phyloP scores from a whole-genome alignment of 495 filamentous ascomycete species.

The Trichocladium antarcticum region DNA sequence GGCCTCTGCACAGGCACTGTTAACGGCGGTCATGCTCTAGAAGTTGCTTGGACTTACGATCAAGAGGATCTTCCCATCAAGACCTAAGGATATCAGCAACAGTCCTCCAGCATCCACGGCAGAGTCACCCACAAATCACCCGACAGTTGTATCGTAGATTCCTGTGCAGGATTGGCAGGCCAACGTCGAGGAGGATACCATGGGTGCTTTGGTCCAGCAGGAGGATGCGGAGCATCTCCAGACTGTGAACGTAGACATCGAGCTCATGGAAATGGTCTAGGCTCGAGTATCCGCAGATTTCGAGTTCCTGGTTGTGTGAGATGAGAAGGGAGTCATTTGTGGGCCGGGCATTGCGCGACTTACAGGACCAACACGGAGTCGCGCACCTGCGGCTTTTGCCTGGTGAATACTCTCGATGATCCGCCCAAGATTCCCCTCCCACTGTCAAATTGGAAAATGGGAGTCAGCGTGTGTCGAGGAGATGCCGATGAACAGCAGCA shows the following conservation, averaged over 20 bases:
- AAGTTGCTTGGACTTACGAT: conserved; percentile 33
- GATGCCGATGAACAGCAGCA: too few species aligned
- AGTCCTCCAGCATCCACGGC: too few species aligned
- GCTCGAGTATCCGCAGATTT: conserved; percentile 50
- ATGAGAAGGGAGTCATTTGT: neutral
- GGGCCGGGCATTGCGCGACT: neutral
- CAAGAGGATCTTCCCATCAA: conserved; percentile 56
- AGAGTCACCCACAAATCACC: conserved; percentile 37
- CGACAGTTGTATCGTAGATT: conserved; percentile 66
- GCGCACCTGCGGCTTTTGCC: conserved; percentile 60
- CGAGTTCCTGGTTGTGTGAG: conserved; percentile 18
- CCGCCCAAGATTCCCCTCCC: conserved; percentile 61
- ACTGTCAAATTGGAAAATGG: conserved; percentile 34
- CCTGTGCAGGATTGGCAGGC: conserved; percentile 56
- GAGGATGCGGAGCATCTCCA: conserved; percentile 59
- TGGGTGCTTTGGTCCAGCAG: conserved; percentile 53
- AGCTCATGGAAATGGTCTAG: conserved; percentile 60
- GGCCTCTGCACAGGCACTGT: conserved; percentile 38
- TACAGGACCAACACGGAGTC: conserved; percentile 61
- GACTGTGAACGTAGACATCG: conserved; percentile 54
- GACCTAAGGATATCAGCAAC: conserved; percentile 16
- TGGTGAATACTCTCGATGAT: conserved; percentile 64
- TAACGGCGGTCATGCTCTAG: neutral
- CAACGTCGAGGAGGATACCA: conserved; percentile 72
- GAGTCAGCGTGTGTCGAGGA: neutral